Evolutionary conservation across 345 rosid species (phyloP).

Genomic region (Syzygium oleosum): DNA sequence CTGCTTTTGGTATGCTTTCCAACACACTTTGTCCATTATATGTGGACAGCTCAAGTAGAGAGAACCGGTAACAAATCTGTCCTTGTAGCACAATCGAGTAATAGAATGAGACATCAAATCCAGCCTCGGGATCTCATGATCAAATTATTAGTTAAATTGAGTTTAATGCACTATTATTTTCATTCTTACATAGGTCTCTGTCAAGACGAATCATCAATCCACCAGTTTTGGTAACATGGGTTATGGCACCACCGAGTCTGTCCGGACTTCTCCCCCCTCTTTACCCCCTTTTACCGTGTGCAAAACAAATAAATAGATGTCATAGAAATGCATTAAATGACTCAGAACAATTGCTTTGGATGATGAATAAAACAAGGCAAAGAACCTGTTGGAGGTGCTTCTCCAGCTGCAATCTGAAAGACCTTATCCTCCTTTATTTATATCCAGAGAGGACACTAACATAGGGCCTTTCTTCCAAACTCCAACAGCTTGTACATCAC

Average conservation of each 20-base stretch:
- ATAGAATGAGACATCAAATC: neutral
- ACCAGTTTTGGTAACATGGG: neutral
- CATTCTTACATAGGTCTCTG: neutral
- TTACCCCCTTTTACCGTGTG: neutral
- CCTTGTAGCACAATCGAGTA: neutral
- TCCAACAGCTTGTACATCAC: conserved; percentile 55
- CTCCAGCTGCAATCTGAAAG: conserved; percentile 72
- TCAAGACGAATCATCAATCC: neutral
- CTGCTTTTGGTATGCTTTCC: neutral
- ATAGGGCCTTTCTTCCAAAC: conserved; percentile 69
- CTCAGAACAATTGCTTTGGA: neutral
- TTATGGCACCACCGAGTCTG: neutral
- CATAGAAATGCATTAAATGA: neutral
- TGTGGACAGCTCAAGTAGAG: neutral
- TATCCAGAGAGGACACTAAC: conserved; percentile 87
- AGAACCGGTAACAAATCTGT: neutral
- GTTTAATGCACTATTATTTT: neutral
- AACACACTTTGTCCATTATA: neutral
- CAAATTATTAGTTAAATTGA: neutral
- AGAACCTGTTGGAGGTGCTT: conserved; percentile 59
- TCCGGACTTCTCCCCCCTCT: neutral
- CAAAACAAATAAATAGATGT: neutral
- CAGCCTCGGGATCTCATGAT: neutral
- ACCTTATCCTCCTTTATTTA: conserved; percentile 64
- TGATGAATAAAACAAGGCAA: neutral